Percentiles rank a stretch among this genome's conserved stretches.
phyloP scores from a whole-genome alignment of 164 flowering plant species.

The Stephania cephalantha region DNA sequence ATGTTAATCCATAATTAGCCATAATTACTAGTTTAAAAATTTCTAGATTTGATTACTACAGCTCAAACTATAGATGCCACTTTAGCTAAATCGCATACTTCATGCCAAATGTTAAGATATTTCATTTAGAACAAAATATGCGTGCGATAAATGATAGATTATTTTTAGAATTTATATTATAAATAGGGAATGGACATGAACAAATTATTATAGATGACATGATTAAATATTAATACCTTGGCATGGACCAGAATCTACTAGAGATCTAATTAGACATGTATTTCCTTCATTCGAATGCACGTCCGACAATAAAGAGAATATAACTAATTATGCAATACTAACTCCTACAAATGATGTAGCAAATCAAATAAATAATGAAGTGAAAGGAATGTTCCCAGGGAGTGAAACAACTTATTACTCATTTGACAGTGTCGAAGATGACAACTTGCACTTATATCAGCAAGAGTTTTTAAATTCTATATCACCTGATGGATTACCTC shows the following conservation, averaged over 20 bases:
- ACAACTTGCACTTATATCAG: background rate
- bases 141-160: background rate
- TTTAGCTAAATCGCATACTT: background rate
- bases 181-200: background rate
- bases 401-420: background rate
- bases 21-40: too few relatives aligned
- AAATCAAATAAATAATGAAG: background rate
- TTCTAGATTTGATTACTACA: too few relatives aligned
- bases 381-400: background rate
- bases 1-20: too few relatives aligned
- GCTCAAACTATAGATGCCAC: background rate
- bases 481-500: background rate
- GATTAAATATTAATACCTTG: conserved; percentile 4
- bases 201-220: background rate
- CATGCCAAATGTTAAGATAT: background rate
- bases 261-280: too few relatives aligned
- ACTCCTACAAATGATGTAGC: background rate
- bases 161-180: background rate
- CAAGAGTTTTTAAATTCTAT: background rate
- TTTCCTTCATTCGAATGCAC: too few relatives aligned
- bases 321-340: background rate
- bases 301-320: too few relatives aligned
- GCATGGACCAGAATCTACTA: background rate
- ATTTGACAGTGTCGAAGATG: conserved; percentile 5
- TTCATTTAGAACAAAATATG: too few relatives aligned